A percentile compares a stretch with the other conserved stretches of the same genome.
Conservation (phyloP, 2,329 filamentous ascomycete species). For the Colletotrichum sansevieriae region DNA sequence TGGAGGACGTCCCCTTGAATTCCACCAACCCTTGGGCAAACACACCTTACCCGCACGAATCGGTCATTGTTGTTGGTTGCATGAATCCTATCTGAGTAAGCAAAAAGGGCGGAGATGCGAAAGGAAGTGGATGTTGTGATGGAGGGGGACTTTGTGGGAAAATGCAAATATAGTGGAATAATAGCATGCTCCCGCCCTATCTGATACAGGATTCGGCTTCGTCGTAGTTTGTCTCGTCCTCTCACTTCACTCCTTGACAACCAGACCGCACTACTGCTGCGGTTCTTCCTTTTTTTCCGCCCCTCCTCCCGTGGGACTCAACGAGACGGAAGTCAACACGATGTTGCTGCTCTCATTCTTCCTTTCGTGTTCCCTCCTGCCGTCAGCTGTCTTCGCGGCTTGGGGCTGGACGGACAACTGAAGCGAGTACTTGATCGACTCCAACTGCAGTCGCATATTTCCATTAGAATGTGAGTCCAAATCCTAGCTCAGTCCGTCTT, state of each 20-base stretch:
- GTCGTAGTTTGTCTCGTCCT: conserved; percentile 1
- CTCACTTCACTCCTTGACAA: conserved; percentile 7
- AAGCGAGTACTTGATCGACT: conserved; percentile 55
- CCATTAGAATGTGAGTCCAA: too few relatives aligned
- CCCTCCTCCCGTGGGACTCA: not conserved
- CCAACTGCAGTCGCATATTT: conserved; percentile 37
- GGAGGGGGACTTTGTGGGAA: too few relatives aligned
- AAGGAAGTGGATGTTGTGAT: not conserved
- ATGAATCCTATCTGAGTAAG: conserved; percentile 3
- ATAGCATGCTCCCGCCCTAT: not conserved
- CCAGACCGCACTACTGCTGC: conserved; percentile 24
- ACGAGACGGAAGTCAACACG: not conserved
- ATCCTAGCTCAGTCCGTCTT: too few relatives aligned
- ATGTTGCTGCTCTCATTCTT: conserved; percentile 48
- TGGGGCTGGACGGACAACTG: conserved; percentile 56
- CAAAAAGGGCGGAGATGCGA: conserved; percentile 9
- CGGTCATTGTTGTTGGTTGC: conserved; percentile 9
- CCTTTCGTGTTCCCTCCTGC: conserved; percentile 46
- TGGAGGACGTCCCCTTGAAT: not conserved
- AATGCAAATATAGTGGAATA: conserved; percentile 15
- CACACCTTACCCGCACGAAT: not conserved
- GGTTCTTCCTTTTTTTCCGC: conserved; percentile 1
- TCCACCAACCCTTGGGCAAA: conserved; percentile 18
- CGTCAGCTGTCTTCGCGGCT: conserved; percentile 50
- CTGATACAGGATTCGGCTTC: not conserved